Conservation (phyloP, 2,329 filamentous ascomycete species). For the Venturia carpophila region DNA sequence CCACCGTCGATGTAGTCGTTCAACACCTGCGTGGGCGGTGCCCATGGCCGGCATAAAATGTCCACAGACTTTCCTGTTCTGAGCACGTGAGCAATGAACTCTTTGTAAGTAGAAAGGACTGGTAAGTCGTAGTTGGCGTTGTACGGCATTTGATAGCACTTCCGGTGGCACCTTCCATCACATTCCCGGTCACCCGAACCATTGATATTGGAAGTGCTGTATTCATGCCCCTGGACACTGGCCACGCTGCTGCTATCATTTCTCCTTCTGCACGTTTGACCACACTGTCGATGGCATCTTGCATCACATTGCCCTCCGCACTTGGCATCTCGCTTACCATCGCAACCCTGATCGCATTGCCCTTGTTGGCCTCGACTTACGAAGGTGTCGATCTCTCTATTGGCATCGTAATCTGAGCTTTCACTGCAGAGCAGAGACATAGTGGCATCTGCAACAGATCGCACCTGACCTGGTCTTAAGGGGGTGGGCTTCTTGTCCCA, state of each 20-base stretch:
- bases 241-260: no score
- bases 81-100: background rate
- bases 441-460: background rate
- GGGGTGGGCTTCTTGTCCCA: background rate
- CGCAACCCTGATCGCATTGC: no score
- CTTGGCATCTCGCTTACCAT: no score
- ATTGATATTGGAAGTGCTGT: no score
- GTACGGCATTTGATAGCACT: background rate
- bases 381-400: constrained; percentile 10
- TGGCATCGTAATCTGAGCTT: background rate
- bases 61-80: background rate
- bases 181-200: no score
- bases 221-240: no score
- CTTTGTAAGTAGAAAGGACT: constrained; percentile 6
- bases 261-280: no score
- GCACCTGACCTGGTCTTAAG: background rate
- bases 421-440: background rate
- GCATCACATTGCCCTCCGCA: no score
- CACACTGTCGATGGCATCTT: no score
- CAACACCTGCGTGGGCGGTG: background rate
- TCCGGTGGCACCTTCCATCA: no score
- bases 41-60: constrained; percentile 14
- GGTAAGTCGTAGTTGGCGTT: constrained; percentile 5
- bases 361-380: background rate
- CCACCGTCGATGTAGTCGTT: background rate